Base-by-base conservation (phyloP, 768 basidiomycete species). In the Calocera cornea region DNA sequence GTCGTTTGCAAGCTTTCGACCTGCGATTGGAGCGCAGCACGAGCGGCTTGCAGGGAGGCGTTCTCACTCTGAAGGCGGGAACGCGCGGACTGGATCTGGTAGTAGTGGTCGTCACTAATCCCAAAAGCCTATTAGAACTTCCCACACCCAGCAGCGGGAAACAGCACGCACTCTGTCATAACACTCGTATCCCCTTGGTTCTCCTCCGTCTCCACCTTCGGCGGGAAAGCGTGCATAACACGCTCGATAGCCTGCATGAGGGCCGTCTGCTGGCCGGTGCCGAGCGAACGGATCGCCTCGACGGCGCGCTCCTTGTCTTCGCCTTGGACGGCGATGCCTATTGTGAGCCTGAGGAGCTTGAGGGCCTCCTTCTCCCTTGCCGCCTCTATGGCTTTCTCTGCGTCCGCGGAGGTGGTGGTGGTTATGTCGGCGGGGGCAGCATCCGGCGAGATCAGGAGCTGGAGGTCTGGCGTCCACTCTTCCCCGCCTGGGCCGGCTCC, bases 241-340 rank as follows among this genome's bases (percentile, higher is more conserved):
- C 91, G 89, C 76, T 97, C 94, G 68, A 97, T 95, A 41, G 91
- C 89, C 76, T 84, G 88, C 95, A 97, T 97, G 65, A 97, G 79
- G 73, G 86, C 82, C 74, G 92, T 90, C 78, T 97, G 94, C 73
- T 93, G 87, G 19, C 78, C 81, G 76, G 95, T 89, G 69, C 84
- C 87, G 69, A 97, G 76, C 1, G 83, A 82, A 73, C 95, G 93
- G 38, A 97, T 97, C 77, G 86, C 89, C 74, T 86, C 87, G 69
- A 97, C 93, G 71, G 95, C 88, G 70, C 87, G 84, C 78, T 92
- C 86, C 73, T 95, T 95, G 75, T 84, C 84, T 75, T 90, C 88
- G 73, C 90, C 93, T 77, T 95, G 92, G 11, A 94, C 92, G 1
- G 88, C 87, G 71, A 93, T 89, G 24, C 88, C 90, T 60, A 95